Base-by-base conservation (phyloP, 768 basidiomycete species). In the Mycena galericulata region DNA sequence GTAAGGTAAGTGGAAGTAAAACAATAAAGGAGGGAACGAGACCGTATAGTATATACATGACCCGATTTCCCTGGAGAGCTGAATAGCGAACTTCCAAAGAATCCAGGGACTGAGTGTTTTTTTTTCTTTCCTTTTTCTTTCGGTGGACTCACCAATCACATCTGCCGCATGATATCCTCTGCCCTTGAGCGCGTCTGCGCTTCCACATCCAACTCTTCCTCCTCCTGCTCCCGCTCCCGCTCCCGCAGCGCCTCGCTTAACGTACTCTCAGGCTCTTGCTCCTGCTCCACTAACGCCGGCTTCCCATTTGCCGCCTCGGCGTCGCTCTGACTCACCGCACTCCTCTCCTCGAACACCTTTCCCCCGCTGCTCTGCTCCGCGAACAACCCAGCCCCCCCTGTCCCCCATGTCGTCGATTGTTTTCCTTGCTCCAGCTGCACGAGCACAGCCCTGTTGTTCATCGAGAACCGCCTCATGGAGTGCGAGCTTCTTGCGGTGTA, bases 31-130 rank as follows among this genome's bases (percentile, higher is more conserved):
- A 54, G 24, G 53, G 10, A 54, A 54, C 53, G 24, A 36, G 32
- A 36, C 27, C 36, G 53, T 14, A 36, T 34, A 36, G 20, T 36
- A 54, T 54, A 17, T 30, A 54, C n/a, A 54, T 34, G 53, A 54
- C 53, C 20, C 32, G n/a, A 36, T 36, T 38, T 36, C 53, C 54
- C 54, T 55, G 54, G 54, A 55, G 54, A 55, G 54, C 54, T 55
- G 36, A 55, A 55, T 55, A 55, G 54, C 54, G 54, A 55, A 40
- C 54, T 41, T 40, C 54, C 54, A 55, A 54, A 54, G 54, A 40
- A 55, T 55, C 54, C 54, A 55, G 54, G 54, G 54, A 55, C 54
- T 40, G 54, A 54, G 53, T 54, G 53, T n/a, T 54, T 54, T 54
- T 54, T 54, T 54, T 54, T 24, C 10, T 32, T 36, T 54, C 38